These are phyloP conservation scores for Cutaneotrichosporon sp. DNA, from an alignment of 1,284 basidiomycete genomes.

Conservation along the genomic window DNA sequence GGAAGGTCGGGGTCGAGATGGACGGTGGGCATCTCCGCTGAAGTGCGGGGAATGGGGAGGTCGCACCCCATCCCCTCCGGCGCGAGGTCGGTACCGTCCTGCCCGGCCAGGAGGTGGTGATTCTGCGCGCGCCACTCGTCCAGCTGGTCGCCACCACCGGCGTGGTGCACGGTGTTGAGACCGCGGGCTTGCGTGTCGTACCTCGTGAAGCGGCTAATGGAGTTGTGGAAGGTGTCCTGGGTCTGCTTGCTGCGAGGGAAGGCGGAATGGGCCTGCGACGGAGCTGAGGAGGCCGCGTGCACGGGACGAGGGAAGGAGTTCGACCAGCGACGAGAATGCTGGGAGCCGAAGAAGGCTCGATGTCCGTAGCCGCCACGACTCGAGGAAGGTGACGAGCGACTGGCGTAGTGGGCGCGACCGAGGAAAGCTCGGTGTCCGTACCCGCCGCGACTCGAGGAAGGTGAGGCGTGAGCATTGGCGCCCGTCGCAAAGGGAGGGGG, in stretches of 20 bases:
- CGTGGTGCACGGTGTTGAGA: neutral
- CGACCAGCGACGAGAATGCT: neutral
- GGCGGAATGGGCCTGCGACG: no score
- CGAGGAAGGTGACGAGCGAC: neutral
- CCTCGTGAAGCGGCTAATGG: neutral
- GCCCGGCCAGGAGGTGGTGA: slow-evolving; percentile 13
- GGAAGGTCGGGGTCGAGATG: slow-evolving; percentile 29
- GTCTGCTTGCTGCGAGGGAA: no score
- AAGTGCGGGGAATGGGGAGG: slow-evolving; percentile 21
- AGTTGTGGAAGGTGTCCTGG: neutral
- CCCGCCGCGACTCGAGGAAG: neutral
- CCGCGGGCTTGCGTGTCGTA: neutral
- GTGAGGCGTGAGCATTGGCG: neutral
- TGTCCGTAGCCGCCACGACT: neutral
- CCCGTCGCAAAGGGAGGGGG: neutral
- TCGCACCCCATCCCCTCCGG: slow-evolving; percentile 1
- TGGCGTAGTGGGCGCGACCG: no score
- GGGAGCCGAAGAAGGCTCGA: no score
- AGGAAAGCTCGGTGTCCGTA: no score
- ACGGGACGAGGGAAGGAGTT: no score
- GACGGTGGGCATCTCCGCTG: neutral
- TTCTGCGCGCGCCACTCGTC: slow-evolving; percentile 11
- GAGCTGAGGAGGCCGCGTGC: no score
- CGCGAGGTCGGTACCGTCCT: neutral
- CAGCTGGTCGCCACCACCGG: neutral